Percentiles rank a stretch among this genome's conserved stretches.
phyloP scores from a whole-genome alignment of 1,284 basidiomycete genomes.

The Microbotryomycetes sp. region DNA sequence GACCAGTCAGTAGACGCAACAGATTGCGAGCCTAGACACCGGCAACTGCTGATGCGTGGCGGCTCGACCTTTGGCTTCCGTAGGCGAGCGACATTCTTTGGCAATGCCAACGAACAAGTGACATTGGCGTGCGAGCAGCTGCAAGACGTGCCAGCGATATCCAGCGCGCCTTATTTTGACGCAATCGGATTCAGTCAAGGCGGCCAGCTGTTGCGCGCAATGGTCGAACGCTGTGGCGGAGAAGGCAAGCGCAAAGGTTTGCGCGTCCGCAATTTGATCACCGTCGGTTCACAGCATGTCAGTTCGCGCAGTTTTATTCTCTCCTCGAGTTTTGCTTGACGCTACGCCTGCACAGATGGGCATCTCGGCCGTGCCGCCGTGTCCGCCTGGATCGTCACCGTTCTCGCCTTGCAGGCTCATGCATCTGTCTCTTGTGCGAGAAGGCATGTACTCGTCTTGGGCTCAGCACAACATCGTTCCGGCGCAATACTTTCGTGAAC shows the following conservation, averaged over 20 bases:
- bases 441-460: slow-evolving; percentile 72
- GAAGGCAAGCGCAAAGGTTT: slow-evolving; percentile 24
- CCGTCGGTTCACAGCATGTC: slow-evolving; percentile 46
- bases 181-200: slow-evolving; percentile 91
- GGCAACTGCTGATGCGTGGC: background rate
- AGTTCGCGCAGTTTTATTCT: slow-evolving; percentile 42
- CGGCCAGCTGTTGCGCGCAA: slow-evolving; percentile 87
- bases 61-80: background rate
- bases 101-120: slow-evolving; percentile 68
- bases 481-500: slow-evolving; percentile 93
- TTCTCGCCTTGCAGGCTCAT: slow-evolving; percentile 20
- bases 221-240: slow-evolving; percentile 71
- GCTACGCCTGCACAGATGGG: slow-evolving; percentile 23
- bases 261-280: slow-evolving; percentile 64
- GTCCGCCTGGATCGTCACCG: slow-evolving; percentile 47
- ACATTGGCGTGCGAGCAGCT: slow-evolving; percentile 61
- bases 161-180: slow-evolving; percentile 52
- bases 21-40: slow-evolving; percentile 40
- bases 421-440: slow-evolving; percentile 37
- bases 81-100: slow-evolving; percentile 55
- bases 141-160: slow-evolving; percentile 58
- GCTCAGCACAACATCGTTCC: slow-evolving; percentile 72
- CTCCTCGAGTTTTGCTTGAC: slow-evolving; percentile 51
- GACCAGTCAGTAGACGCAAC: slow-evolving; percentile 77
- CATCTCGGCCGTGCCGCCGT: slow-evolving; percentile 52